Percentiles rank a stretch among this genome's conserved stretches.
Conservation (phyloP, 2,329 filamentous ascomycete species). For the Epichloe gansuensis region DNA sequence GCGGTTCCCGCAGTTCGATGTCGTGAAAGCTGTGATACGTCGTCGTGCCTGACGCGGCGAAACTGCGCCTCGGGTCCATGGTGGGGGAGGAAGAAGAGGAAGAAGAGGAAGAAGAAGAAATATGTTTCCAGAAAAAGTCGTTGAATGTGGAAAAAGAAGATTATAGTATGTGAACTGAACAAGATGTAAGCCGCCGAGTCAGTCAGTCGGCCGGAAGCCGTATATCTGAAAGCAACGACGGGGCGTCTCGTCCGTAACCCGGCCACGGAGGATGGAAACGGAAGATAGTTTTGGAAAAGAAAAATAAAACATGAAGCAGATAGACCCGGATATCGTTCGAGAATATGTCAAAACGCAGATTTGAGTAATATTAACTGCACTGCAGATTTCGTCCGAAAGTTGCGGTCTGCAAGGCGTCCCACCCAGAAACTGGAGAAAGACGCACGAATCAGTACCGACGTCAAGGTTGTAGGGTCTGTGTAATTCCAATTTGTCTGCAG, state of each 20-base stretch:
- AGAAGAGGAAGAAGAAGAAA: background rate
- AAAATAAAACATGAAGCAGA: background rate
- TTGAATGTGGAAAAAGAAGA: background rate
- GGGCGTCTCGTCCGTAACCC: constrained; percentile 1
- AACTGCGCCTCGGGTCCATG: constrained; percentile 18
- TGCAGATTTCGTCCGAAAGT: background rate
- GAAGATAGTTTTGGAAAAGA: no score
- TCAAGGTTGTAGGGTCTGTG: no score
- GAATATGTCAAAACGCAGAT: background rate
- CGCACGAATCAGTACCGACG: no score
- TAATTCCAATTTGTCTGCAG: background rate
- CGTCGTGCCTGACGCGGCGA: constrained; percentile 35
- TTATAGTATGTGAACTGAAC: background rate
- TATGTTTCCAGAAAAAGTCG: background rate
- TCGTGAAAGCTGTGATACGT: constrained; percentile 45
- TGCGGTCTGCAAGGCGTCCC: constrained; percentile 4
- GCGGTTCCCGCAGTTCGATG: constrained; percentile 33
- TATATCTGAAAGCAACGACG: background rate
- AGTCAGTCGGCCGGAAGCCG: background rate
- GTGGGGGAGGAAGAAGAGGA: background rate
- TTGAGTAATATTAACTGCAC: background rate
- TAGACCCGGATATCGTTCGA: background rate
- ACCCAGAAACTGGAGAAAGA: no score
- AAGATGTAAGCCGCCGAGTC: background rate
- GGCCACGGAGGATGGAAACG: background rate